These are phyloP conservation scores for Colletotrichum spinosum DNA, from an alignment of 2,329 filamentous ascomycete genomes.

Conservation along the genomic window DNA sequence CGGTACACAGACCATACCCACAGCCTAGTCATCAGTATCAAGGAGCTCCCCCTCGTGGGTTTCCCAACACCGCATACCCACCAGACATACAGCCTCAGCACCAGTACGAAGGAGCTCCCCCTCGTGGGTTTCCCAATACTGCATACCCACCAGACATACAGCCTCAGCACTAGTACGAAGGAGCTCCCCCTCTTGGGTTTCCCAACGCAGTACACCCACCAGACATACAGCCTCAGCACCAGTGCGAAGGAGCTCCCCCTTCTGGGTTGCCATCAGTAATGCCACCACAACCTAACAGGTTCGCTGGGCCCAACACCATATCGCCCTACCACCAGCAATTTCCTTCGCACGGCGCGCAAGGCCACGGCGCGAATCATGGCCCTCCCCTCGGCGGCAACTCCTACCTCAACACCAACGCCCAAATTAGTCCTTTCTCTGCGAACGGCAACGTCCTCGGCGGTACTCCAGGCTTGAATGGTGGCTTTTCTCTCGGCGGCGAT, in stretches of 20 bases:
- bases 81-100: too few species aligned
- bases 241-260: background rate
- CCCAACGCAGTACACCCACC: too few species aligned
- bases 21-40: too few species aligned
- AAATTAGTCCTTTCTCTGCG: constrained; percentile 75
- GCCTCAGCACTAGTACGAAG: too few species aligned
- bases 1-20: too few species aligned
- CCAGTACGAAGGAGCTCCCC: too few species aligned
- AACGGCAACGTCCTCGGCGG: constrained; percentile 68
- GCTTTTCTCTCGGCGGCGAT: constrained; percentile 68
- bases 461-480: constrained; percentile 67
- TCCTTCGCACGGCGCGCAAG: constrained; percentile 65
- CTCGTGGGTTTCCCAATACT: too few species aligned
- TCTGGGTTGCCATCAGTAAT: constrained; percentile 44
- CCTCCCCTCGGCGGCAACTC: constrained; percentile 73
- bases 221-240: too few species aligned
- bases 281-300: constrained; percentile 58
- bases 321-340: constrained; percentile 61
- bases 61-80: too few species aligned
- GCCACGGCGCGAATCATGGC: constrained; percentile 58
- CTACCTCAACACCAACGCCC: constrained; percentile 77
- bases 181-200: too few species aligned
- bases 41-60: too few species aligned
- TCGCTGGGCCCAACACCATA: constrained; percentile 58
- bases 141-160: too few species aligned